Conservation (phyloP, 1,139 yeast genomes). For the Diutina pseudorugosa region DNA sequence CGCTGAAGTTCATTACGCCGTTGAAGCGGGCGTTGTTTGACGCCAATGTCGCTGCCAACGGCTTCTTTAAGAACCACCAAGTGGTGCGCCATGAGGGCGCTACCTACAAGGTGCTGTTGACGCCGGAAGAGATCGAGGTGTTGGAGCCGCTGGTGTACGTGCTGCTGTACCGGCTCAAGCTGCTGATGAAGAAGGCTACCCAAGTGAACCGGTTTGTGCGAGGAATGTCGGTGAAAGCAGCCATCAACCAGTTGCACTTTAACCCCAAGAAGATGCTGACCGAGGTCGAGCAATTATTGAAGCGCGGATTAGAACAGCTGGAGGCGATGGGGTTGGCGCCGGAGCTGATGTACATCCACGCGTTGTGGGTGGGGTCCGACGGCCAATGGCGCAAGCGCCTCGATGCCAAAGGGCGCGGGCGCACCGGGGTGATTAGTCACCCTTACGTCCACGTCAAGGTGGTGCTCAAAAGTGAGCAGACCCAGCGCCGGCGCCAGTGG, state of each 20-base stretch:
- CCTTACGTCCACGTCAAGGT: slow-evolving; percentile 74
- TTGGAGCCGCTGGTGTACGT: slow-evolving; percentile 79
- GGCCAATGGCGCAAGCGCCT: slow-evolving; percentile 60
- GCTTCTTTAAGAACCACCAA: slow-evolving; percentile 63
- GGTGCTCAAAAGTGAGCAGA: slow-evolving; percentile 53
- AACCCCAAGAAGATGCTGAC: slow-evolving; percentile 68
- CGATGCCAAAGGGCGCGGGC: slow-evolving; percentile 88
- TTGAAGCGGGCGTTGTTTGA: slow-evolving; percentile 56
- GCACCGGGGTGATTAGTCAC: slow-evolving; percentile 69
- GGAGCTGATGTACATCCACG: slow-evolving; percentile 57
- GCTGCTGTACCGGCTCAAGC: slow-evolving; percentile 67
- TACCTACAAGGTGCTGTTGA: slow-evolving; percentile 43
- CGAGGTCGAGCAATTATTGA: slow-evolving; percentile 66
- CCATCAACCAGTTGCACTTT: slow-evolving; percentile 90
- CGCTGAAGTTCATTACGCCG: slow-evolving; percentile 47
- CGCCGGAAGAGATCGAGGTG: slow-evolving; percentile 55
- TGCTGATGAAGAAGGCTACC: slow-evolving; percentile 82
- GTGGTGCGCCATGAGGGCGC: slow-evolving; percentile 35
- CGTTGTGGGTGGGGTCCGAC: slow-evolving; percentile 89
- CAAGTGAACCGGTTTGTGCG: slow-evolving; percentile 65
- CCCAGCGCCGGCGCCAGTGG: slow-evolving; percentile 47
- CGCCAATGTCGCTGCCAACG: slow-evolving; percentile 48
- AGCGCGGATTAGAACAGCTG: slow-evolving; percentile 64
- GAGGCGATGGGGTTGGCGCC: slow-evolving; percentile 44
- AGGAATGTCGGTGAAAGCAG: slow-evolving; percentile 59